Evolutionary conservation across 2,329 filamentous ascomycete genomes (phyloP), one percentile per base, ranked within the genome.

Genomic region (Diplodia mutila): DNA sequence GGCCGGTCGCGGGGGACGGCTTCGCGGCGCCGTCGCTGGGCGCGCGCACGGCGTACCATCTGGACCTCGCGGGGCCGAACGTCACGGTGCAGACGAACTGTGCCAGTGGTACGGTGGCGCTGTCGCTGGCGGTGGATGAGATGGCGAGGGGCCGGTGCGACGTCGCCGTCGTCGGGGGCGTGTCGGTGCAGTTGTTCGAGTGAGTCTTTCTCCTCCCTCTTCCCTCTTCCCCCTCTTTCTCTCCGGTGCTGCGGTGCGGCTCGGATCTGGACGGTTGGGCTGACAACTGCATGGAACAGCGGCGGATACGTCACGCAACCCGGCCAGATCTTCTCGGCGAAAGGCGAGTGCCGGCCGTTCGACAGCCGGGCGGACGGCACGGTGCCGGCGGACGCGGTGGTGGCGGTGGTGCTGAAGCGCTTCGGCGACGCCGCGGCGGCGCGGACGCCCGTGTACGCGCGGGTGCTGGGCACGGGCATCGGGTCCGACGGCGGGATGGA

Each of bases 351-450:
- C 16, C 46, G 46, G 16, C 46, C 46, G 14, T 23, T 49, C n/a
- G 46, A 49, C 46, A 23, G 18, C 46, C n/a, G 46, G 16, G 46
- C 46, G 5, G 46, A 49, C 6, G 46, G 46, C 6, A 21, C 18
- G 5, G 46, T 49, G 16, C 46, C 46, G 7, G 21, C 18, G 11
- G 46, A 49, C 46, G 46, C 46, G 7, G 46, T 49, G 16, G 46
- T 23, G 4, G 46, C 46, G 1, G 46, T 49, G 14, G 46, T 49
- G 18, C 18, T 49, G 16, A 49, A 76, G 71, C 77, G 81, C 69
- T 73, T 83, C n/a, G 76, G 74, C 48, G 78, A 79, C 14, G 76
- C 81, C 67, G 59, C 72, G 0, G 61, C 82, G 52, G 78, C 82
- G 18, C 71, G 72, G 18, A 74, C 75, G 18, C 18, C 46, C 18